Base-by-base conservation (phyloP, 2,329 filamentous ascomycete genomes). In the Chrysoporthe austroafricana region DNA sequence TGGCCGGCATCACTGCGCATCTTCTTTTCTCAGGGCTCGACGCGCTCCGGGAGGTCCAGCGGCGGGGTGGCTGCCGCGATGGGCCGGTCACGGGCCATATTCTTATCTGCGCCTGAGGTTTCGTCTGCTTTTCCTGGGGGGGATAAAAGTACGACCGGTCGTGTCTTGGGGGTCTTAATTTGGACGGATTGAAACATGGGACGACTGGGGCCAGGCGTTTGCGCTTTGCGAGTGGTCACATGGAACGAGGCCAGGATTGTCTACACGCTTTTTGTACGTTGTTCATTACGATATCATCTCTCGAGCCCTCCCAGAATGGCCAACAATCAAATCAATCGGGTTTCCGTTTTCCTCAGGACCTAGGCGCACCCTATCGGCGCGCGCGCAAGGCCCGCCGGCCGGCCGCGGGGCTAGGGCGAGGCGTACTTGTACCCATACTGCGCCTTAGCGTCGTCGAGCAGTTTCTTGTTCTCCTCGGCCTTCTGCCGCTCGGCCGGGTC, bases 341-440 rank as follows among this genome's bases (percentile, higher is more conserved):
- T 44, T 56, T 4, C 26, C 32, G 1, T 21, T 7, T 56, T 21
- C 34, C 9, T 62, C 14, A 32, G 5, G 34, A 14, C 50, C 32
- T 16, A 1, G 5, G n/a, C n/a, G n/a, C 18, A 14, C 14, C 9
- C n/a, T 14, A 14, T 39, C 36, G 26, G 26, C 48, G n/a, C 48
- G 7, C n/a, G 11, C 32, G 50, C 26, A 54, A 2, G 3, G 50
- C 26, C 26, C n/a, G 50, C 16, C 50, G n/a, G 26, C 26, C 36
- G 4, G n/a, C 4, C 26, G 26, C 26, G 26, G 26, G 26, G 26
- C 13, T 64, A 84, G 9, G 81, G 81, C 5, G 80, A 82, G 2
- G 76, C 62, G 65, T 82, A 84, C 76, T 83, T 83, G 72, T 84
- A 84, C 7, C 79, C 79, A 69, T 80, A 83, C 74, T 83, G 76